Conservation (phyloP, 106 monocot species). For the Narthecium ossifragum region DNA sequence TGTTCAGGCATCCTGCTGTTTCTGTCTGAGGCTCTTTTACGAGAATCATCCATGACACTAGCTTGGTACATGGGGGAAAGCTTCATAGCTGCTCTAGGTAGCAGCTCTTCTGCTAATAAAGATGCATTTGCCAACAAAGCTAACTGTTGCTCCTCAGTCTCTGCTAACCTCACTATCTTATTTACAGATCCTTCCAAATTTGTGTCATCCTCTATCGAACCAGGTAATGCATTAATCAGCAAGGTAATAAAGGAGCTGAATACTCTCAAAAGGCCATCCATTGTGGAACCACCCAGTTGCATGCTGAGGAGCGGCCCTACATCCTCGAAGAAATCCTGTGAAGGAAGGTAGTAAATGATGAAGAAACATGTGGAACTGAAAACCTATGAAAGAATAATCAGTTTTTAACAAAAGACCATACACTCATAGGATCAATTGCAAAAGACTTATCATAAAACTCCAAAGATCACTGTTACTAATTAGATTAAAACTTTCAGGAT, state of each 20-base stretch:
- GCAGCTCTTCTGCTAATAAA: conserved; percentile 82
- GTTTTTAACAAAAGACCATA: neutral
- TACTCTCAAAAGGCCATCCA: conserved; percentile 77
- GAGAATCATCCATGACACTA: conserved; percentile 47
- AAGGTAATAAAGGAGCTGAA: conserved; percentile 80
- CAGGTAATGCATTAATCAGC: conserved; percentile 79
- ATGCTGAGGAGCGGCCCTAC: conserved; percentile 83
- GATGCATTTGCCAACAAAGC: conserved; percentile 96
- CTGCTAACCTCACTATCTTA: conserved; percentile 83
- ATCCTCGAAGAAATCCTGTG: conserved; percentile 96
- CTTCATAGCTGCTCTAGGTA: conserved; percentile 83
- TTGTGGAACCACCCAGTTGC: conserved; percentile 82
- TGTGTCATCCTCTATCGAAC: conserved; percentile 84
- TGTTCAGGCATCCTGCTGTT: conserved; percentile 75
- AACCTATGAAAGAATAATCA: neutral
- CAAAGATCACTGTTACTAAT: no score
- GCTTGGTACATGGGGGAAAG: conserved; percentile 54
- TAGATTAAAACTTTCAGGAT: no score
- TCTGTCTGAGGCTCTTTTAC: conserved; percentile 53
- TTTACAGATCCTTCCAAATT: conserved; percentile 60
- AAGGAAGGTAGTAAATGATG: neutral
- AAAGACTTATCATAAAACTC: no score
- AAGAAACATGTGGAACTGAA: neutral
- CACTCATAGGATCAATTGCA: no score
- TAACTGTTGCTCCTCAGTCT: conserved; percentile 81